Base-by-base conservation (phyloP, 148 eudicot genomes). In the Chenopodium quinoa region DNA sequence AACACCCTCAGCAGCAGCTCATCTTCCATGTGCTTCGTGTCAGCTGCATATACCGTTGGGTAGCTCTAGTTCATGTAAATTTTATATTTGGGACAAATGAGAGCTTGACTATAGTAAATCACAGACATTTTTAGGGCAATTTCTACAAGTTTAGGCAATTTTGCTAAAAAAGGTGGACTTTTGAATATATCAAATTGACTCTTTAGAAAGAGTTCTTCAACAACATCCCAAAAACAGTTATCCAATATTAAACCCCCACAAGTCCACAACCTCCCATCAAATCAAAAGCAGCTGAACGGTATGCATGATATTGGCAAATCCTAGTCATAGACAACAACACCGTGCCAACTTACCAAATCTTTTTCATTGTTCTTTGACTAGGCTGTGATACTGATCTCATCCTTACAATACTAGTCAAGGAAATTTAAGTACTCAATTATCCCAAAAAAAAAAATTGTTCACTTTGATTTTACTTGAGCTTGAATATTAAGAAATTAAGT, bases 31-130 rank as follows among this genome's bases (percentile, higher is more conserved):
- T 90, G 93, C 86, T 88, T 89, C 29, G 86, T 83, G 86, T 95
- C 99, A 71, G 89, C 85, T 40, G 94, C 90, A 83, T 93, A 95
- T 78, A 82, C 92, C 71, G 97, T 89, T 58, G 97, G 98, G 84
- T 95, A 92, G 94, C 95, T 93, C 99, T 95, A 85, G 79, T 88
- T 84, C 85, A 78, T 85, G 84, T 85, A 44, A 85, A 81, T 85
- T 37, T 73, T 77, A 60, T 58, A 81, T 72, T 72, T 81, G 31
- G 77, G 78, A 78, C 84, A 23, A 72, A 74, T 81, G 82, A 80
- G 77, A 83, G 75, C 56, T 58, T 62, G 82, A 68, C 37, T 27
- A 75, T 40, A 34, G 40, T 58, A 64, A 2, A 40, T 64, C 71
- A 80, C 73, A 67, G 27, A 27, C 60, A 75, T 52, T 50, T 48